Evolutionary conservation across 129 eudicot species (phyloP), one percentile per base, ranked within the genome.

Genomic region (Smallanthus sonchifolius): DNA sequence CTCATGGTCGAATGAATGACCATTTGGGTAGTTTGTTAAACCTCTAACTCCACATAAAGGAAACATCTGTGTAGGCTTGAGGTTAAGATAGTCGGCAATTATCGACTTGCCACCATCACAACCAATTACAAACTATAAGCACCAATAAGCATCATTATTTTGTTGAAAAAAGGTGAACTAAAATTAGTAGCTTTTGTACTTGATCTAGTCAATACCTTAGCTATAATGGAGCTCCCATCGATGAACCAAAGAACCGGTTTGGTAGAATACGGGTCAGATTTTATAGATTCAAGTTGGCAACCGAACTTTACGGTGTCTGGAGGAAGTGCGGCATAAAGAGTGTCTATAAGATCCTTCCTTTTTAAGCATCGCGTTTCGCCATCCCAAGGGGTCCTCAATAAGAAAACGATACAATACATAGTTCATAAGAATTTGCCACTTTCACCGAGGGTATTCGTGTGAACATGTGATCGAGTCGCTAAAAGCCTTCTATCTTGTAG

Each of bases 91-190:
- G 11, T 87, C 38, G 4, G 96, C 83, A 70, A 84, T 73, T 2
- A 79, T 52, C 2, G 96, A 89, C 7, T 73, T 83, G 42, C 82
- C 82, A 75, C 92, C 92, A 76, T 87, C 96, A 57, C 92, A 89
- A 10, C 96, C 92, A 28, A 89, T 83, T 54, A 86, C 78, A 59
- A 78, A 84, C 92, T 89, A 86, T 16, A 38, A 60, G 24, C 47
- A 67, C 61, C 20, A 47, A 49, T 2, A 72, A 44, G 4, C 8
- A 68, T 43, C 17, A n/a, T 45, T 57, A 39, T 15, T 9, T 5
- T 67, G 19, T 24, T n/a, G 8, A 16, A 16, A 54, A 54, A 54
- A 2, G 30, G 4, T 2, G 0, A 24, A 30, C 7, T 6, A 59
- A 6, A 61, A 34, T 32, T 9, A 9, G n/a, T 45, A 42, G 44